These are phyloP conservation scores for Kwoniella heveanensis DNA, from an alignment of 768 basidiomycete species.

Conservation along the genomic window DNA sequence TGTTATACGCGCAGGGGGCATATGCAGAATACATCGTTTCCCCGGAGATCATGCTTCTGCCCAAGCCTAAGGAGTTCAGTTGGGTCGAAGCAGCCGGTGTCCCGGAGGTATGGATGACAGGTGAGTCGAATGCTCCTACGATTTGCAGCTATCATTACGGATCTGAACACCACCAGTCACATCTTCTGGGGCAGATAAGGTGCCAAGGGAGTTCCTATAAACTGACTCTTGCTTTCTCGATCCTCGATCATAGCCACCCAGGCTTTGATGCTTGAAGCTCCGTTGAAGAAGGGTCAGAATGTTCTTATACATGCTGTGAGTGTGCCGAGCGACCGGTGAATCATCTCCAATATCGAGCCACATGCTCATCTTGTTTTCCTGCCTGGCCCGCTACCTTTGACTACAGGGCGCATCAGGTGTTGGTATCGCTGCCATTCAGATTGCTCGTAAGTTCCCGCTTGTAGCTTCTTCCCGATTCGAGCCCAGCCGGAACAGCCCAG, in stretches of 20 bases:
- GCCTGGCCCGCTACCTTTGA: no score
- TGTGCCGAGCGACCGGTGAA: no score
- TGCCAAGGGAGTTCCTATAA: no score
- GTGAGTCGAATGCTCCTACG: no score
- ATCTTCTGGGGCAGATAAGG: no score
- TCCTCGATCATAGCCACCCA: slow-evolving; percentile 61
- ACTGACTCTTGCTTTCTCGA: slow-evolving; percentile 5
- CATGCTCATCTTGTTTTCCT: no score
- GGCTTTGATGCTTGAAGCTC: slow-evolving; percentile 68
- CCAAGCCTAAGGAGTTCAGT: slow-evolving; percentile 72
- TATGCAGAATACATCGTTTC: slow-evolving; percentile 84
- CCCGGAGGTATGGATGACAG: slow-evolving; percentile 86
- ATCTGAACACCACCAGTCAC: no score
- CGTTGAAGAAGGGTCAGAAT: slow-evolving; percentile 69
- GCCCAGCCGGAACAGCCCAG: no score
- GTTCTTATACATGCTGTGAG: slow-evolving; percentile 81
- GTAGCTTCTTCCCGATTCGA: no score
- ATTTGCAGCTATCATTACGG: no score
- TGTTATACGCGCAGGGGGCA: slow-evolving; percentile 65
- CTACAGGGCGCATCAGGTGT: slow-evolving; percentile 75
- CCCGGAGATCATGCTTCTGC: slow-evolving; percentile 67
- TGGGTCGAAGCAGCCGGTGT: slow-evolving; percentile 86
- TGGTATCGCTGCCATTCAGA: slow-evolving; percentile 81
- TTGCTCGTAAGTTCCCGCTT: slow-evolving; percentile 69
- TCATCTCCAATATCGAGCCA: no score